Base-by-base conservation (phyloP, 805 yeast species). In the Myxozyma sirexii region DNA sequence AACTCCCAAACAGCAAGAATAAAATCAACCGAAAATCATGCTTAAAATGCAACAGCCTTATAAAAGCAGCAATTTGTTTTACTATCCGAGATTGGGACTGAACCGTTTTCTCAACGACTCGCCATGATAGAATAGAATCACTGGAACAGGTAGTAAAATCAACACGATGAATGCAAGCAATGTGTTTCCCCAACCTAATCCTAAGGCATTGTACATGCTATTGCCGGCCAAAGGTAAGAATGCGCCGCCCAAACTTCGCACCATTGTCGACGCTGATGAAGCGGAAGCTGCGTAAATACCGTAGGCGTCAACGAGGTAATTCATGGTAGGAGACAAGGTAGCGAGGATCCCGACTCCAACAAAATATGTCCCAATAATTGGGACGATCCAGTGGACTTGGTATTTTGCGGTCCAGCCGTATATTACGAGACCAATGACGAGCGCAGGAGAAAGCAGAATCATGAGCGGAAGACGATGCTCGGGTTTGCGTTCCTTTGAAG, bases 261-360 rank as follows among this genome's bases (percentile, higher is more conserved):
- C 80, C 62, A 86, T 80, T 0, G 90, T 83, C 2, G 87, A 87
- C 0, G 90, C 87, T 0, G 87, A 87, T 33, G 84, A 79, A 0
- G 87, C 80, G n/a, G 86, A 80, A 0, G 92, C 91, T 0, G 90
- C 82, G 67, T 81, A 85, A 51, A 83, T 76, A 23, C 87, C 83
- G 69, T 84, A 86, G 79, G 86, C 83, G 64, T 87, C 90, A 46
- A 88, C 86, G 64, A 87, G 76, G 67, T 88, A 87, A 63, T 82
- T 80, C 66, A 85, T 85, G 57, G 84, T 80, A 10, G 84, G 77
- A 65, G 83, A 87, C 73, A 87, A 86, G 15, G 84, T 83, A 4
- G 84, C 82, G 59, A 84, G 79, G 29, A 84, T 71, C 1, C 84
- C 84, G 67, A 80, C 78, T 1, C 86, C 85, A 70, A 84, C 84